A percentile compares a stretch with the other conserved stretches of the same genome.
phyloP scores from a whole-genome alignment of 2,329 filamentous ascomycete species.

The Escovopsis sp. region DNA sequence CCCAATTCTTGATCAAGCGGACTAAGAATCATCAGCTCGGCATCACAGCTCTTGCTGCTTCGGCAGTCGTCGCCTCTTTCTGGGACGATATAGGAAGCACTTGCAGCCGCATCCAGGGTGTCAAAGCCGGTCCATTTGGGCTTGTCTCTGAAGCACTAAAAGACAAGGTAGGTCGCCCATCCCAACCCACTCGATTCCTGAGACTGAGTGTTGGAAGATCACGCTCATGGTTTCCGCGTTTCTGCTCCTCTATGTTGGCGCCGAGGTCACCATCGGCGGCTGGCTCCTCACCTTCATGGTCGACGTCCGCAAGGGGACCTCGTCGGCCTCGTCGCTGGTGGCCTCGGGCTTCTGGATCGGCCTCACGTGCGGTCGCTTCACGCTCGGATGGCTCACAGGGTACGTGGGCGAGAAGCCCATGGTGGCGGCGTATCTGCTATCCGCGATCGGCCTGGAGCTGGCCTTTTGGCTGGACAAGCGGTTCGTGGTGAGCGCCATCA shows the following conservation, averaged over 20 bases:
- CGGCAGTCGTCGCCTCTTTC: constrained; percentile 2
- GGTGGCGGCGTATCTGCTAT: constrained; percentile 46
- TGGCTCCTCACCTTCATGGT: constrained; percentile 84
- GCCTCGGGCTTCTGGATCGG: constrained; percentile 74
- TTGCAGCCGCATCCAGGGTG: background rate
- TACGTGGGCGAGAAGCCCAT: constrained; percentile 56
- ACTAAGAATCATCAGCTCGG: background rate
- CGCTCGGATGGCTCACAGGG: constrained; percentile 59
- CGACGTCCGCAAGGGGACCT: constrained; percentile 47
- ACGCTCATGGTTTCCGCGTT: constrained; percentile 27
- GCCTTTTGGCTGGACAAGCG: constrained; percentile 71
- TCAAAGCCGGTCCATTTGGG: background rate
- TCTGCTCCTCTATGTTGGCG: constrained; percentile 61
- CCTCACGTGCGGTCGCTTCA: constrained; percentile 54
- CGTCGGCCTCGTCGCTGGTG: constrained; percentile 52
- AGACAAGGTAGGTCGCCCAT: background rate
- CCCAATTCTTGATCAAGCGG: background rate
- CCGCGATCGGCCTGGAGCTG: constrained; percentile 50
- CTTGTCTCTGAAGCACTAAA: constrained; percentile 2
- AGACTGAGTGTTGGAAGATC: background rate
- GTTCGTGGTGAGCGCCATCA: constrained; percentile 60
- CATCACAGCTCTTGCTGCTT: constrained; percentile 1
- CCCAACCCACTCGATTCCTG: background rate
- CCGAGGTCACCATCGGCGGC: constrained; percentile 61
- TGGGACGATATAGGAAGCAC: constrained; percentile 3